Evolutionary conservation across 768 basidiomycete genomes (phyloP), one percentile per base, ranked within the genome.

Genomic region (Tylopilus rubrobrunneus): DNA sequence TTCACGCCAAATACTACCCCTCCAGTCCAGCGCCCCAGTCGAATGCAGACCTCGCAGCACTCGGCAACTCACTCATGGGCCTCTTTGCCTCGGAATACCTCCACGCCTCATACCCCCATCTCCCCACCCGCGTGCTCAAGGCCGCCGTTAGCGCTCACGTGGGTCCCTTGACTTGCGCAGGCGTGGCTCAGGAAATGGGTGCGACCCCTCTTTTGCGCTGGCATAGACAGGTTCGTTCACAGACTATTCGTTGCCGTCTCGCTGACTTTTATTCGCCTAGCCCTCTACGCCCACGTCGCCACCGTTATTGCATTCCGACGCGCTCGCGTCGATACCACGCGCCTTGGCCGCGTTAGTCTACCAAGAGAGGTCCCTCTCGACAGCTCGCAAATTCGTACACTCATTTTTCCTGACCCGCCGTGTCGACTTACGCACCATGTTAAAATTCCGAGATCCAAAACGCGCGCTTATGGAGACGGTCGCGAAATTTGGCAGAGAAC

Each of bases 111-210:
- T 98, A 88, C 69, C 96, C 96, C 0, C 86, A 95, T 65, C 80
- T 98, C 27, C 96, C 96, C 2, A 93, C 92, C 21, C 85, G 91
- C 51, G 93, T 93, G 23, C 73, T 92, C 61, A 95, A 97, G 73
- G 89, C 91, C 7, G 93, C 91, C 14, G 83, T 96, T 53, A 93
- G 90, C 40, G 91, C 93, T 50, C 90, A 92, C 69, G 95, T 94
- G 31, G 96, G 96, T 14, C 86, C 91, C 15, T 74, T 82, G 59
- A 86, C 88, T 6, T 92, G 91, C 64, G 84, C 89, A 39, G 83
- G 78, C 59, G 86, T 98, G 47, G 95, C 95, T 25, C 82, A 85
- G 53, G 89, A 93, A 71, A 85, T 87, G 77, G 92, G 91, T 56
- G 89, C 85, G 19, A 71, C 79, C 21, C 85, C 86, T 4, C 76